Conservation (phyloP, 257 asterid genomes). For the Lithospermum erythrorhizon region DNA sequence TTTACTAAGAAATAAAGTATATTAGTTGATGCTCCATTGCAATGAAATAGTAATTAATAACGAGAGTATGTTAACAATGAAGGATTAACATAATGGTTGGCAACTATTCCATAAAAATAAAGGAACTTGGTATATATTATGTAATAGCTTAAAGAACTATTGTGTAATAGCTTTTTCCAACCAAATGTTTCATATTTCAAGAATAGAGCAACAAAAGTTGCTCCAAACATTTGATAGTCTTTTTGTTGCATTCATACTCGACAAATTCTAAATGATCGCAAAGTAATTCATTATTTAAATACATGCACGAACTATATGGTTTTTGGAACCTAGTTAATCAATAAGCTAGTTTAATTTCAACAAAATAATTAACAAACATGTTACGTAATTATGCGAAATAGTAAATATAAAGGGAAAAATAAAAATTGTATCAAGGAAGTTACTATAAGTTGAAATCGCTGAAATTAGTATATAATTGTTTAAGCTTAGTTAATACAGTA, state of each 20-base stretch:
- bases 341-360: not conserved
- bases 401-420: too few species aligned
- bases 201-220: constrained; percentile 9
- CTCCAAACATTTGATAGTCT: constrained; percentile 4
- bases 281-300: not conserved
- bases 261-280: not conserved
- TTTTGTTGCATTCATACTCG: constrained; percentile 27
- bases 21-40: too few species aligned
- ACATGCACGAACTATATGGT: not conserved
- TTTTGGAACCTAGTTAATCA: too few species aligned
- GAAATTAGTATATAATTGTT: too few species aligned
- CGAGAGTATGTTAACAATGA: not conserved
- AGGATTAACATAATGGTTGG: not conserved
- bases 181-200: constrained; percentile 16
- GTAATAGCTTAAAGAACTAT: not conserved
- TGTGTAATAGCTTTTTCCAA: constrained; percentile 19
- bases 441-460: too few species aligned
- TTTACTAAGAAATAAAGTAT: too few species aligned
- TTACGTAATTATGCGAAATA: not conserved
- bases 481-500: too few species aligned
- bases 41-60: too few species aligned
- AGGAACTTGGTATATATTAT: not conserved
- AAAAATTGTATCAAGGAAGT: too few species aligned
- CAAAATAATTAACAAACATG: not conserved
- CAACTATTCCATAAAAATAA: not conserved